Conservation (phyloP, 805 yeast genomes). For the Isabelozyma gotoi region DNA sequence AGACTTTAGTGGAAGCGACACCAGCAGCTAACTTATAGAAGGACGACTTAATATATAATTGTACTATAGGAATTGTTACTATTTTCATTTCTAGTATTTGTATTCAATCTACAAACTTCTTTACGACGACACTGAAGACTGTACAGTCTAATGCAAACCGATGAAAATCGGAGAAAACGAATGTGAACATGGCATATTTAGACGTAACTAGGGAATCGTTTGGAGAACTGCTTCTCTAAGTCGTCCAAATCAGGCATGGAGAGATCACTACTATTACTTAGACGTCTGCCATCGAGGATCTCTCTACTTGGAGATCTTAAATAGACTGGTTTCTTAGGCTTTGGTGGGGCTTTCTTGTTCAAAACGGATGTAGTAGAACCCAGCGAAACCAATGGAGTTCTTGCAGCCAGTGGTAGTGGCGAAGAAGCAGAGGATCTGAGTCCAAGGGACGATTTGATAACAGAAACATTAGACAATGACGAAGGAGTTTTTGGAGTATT, state of each 20-base stretch:
- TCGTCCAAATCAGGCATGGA: slow-evolving; percentile 57
- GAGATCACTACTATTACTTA: slow-evolving; percentile 39
- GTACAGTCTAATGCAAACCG: too few species aligned
- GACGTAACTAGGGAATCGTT: slow-evolving; percentile 61
- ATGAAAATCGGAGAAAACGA: too few species aligned
- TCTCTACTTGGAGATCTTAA: slow-evolving; percentile 35
- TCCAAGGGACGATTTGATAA: background rate
- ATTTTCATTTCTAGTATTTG: slow-evolving; percentile 2
- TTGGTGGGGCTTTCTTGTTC: slow-evolving; percentile 52
- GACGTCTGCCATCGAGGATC: slow-evolving; percentile 16
- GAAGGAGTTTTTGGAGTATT: background rate
- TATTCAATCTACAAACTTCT: background rate
- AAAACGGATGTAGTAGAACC: slow-evolving; percentile 2
- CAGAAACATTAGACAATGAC: background rate
- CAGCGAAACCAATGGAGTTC: background rate
- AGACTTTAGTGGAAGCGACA: slow-evolving; percentile 33
- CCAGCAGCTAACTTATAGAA: slow-evolving; percentile 9
- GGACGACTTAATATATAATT: background rate
- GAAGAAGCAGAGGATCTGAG: background rate
- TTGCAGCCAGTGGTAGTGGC: background rate
- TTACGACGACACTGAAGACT: too few species aligned
- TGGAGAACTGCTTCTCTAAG: slow-evolving; percentile 55
- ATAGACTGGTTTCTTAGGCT: slow-evolving; percentile 63
- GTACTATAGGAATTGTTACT: slow-evolving; percentile 3
- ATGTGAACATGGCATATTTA: background rate